A percentile compares a stretch with the other conserved stretches of the same genome.
These are phyloP conservation scores for Ophiostoma sp. DNA, from an alignment of 2,329 filamentous ascomycete genomes.

Conservation along the genomic window DNA sequence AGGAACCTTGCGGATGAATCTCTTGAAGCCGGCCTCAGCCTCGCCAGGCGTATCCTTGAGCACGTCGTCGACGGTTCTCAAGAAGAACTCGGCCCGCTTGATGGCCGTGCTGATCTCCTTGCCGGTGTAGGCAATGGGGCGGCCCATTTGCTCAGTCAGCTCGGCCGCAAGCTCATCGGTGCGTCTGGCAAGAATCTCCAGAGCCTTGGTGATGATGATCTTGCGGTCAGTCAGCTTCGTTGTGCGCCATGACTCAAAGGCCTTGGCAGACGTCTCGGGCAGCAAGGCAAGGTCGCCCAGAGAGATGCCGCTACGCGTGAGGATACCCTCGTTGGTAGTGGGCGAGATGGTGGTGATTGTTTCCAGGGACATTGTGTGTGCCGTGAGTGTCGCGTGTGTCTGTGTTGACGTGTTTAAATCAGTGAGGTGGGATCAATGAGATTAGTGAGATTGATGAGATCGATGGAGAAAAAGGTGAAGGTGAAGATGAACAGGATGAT, in stretches of 20 bases:
- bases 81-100: slow-evolving; percentile 76
- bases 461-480: not conserved
- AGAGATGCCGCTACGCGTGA: slow-evolving; percentile 72
- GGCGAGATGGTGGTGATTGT: slow-evolving; percentile 78
- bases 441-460: not conserved
- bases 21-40: slow-evolving; percentile 78
- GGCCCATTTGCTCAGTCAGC: slow-evolving; percentile 90
- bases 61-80: slow-evolving; percentile 74
- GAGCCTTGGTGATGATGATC: slow-evolving; percentile 71
- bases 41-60: slow-evolving; percentile 79
- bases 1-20: slow-evolving; percentile 83
- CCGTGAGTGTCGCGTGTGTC: not conserved
- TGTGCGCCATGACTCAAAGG: slow-evolving; percentile 71
- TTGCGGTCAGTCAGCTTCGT: slow-evolving; percentile 72
- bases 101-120: slow-evolving; percentile 82
- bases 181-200: slow-evolving; percentile 63
- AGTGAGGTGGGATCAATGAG: not conserved
- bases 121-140: slow-evolving; percentile 79
- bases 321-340: slow-evolving; percentile 75
- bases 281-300: slow-evolving; percentile 64
- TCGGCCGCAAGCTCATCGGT: slow-evolving; percentile 78
- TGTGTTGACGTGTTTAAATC: not conserved
- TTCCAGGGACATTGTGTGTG: slow-evolving; percentile 54
- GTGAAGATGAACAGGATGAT: not conserved
- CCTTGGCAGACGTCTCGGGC: slow-evolving; percentile 65